These are phyloP conservation scores for Colletotrichum coccodes DNA, from an alignment of 2,329 filamentous ascomycete genomes.

Conservation along the genomic window DNA sequence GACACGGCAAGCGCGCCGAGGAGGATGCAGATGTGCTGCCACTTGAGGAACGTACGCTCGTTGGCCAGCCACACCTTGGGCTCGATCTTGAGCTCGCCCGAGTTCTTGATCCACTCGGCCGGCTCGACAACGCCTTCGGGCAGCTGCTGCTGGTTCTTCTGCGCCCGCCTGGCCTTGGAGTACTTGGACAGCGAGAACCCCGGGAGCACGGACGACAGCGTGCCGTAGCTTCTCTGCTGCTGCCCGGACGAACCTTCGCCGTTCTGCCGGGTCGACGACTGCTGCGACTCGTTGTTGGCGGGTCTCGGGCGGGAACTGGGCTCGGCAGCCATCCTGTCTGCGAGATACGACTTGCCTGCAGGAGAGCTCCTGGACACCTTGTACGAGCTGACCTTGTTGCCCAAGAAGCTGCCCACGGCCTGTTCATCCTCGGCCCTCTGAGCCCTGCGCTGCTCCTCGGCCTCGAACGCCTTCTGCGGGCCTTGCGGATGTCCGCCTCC, in stretches of 20 bases:
- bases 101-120: constrained; percentile 91
- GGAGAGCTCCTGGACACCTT: constrained; percentile 74
- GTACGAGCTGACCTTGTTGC: constrained; percentile 64
- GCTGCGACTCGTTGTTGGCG: constrained; percentile 39
- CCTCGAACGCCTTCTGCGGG: constrained; percentile 88
- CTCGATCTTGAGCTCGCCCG: constrained; percentile 90
- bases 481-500: constrained; percentile 92
- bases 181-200: constrained; percentile 86
- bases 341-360: constrained; percentile 71
- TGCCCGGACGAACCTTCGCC: constrained; percentile 39
- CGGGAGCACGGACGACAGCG: constrained; percentile 80
- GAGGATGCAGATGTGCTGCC: constrained; percentile 94
- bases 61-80: constrained; percentile 99
- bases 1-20: constrained; percentile 86
- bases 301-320: constrained; percentile 41
- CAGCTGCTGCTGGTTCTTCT: constrained; percentile 63
- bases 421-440: constrained; percentile 87
- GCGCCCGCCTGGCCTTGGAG: constrained; percentile 65
- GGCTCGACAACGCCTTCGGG: constrained; percentile 92
- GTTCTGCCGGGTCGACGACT: constrained; percentile 44
- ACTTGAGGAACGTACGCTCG: constrained; percentile 97
- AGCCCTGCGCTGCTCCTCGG: constrained; percentile 86
- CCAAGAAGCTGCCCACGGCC: constrained; percentile 88
- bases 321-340: constrained; percentile 63
- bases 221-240: constrained; percentile 54